Evolutionary conservation across 768 basidiomycete genomes (phyloP).

Genomic region (Boletus tomentosulus): DNA sequence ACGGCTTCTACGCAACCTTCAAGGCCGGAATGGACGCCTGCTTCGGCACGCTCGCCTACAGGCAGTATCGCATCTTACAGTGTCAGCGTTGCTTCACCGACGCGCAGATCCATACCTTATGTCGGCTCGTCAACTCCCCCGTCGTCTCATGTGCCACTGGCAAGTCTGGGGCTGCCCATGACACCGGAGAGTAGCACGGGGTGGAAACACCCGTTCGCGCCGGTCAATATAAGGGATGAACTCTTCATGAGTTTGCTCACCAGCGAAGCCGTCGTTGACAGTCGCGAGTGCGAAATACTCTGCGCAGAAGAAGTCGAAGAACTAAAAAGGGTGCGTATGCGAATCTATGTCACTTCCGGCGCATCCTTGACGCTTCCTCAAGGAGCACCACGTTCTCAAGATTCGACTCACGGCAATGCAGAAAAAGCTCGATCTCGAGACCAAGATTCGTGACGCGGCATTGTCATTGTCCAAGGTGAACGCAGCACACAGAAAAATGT

Average conservation of each 20-base stretch:
- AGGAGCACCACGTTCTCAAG: conserved; percentile 75
- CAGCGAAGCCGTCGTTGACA: conserved; percentile 93
- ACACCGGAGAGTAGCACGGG: conserved; percentile 35
- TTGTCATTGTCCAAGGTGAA: conserved; percentile 69
- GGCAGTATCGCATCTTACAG: conserved; percentile 23
- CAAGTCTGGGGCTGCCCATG: conserved; percentile 31
- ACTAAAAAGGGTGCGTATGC: conserved; percentile 54
- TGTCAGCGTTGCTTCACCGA: conserved; percentile 16
- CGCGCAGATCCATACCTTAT: conserved; percentile 15
- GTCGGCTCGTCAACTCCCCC: conserved; percentile 38
- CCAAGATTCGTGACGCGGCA: conserved; percentile 85
- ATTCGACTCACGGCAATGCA: conserved; percentile 61
- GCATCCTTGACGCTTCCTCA: conserved; percentile 3
- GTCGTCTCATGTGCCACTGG: conserved; percentile 32
- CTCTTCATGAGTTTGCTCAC: conserved; percentile 86
- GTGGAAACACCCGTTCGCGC: conserved; percentile 41
- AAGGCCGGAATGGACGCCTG: conserved; percentile 21
- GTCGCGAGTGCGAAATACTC: conserved; percentile 74
- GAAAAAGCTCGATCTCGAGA: conserved; percentile 76
- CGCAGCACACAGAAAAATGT: conserved; percentile 48
- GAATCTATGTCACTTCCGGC: conserved; percentile 17
- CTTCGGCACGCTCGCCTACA: conserved; percentile 19
- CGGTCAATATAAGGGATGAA: conserved; percentile 68
- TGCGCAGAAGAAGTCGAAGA: conserved; percentile 68
- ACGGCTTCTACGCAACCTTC: conserved; percentile 24